Evolutionary conservation across 176 grass and related monocot genomes (phyloP).

Genomic region (Aegilops speltoides): DNA sequence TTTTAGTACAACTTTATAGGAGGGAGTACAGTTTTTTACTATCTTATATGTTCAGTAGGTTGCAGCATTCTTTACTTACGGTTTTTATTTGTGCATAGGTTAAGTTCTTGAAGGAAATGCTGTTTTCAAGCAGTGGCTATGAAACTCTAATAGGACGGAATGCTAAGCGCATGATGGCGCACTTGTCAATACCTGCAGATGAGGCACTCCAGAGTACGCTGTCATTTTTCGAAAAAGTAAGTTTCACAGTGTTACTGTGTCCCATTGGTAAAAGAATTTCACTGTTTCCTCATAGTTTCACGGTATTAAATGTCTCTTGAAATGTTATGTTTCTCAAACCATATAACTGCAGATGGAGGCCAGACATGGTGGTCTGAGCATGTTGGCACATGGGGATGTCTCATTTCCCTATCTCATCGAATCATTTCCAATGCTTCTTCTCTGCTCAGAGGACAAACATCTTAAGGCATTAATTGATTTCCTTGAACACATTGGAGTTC

Average conservation of each 20-base stretch:
- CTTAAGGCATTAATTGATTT: conserved; percentile 58
- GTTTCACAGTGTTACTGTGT: conserved; percentile 3
- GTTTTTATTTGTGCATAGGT: conserved; percentile 51
- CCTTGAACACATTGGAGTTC: conserved; percentile 41
- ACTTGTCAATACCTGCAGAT: conserved; percentile 65
- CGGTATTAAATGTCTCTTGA: not conserved
- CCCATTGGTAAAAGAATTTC: not conserved
- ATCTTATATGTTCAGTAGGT: not conserved
- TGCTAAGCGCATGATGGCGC: conserved; percentile 86
- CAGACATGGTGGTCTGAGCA: conserved; percentile 68
- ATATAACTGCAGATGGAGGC: conserved; percentile 78
- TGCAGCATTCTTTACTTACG: conserved; percentile 9
- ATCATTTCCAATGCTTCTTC: conserved; percentile 89
- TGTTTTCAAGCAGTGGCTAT: conserved; percentile 63
- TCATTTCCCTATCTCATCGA: conserved; percentile 79
- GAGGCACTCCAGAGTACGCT: conserved; percentile 82
- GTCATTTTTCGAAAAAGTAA: conserved; percentile 87
- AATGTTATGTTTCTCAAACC: not conserved
- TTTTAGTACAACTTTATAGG: too few relatives aligned
- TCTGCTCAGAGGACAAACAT: conserved; percentile 61
- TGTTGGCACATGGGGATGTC: conserved; percentile 58
- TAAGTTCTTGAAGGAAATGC: conserved; percentile 62
- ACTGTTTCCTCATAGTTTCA: conserved; percentile 1
- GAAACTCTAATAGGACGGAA: conserved; percentile 55
- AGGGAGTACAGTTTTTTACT: too few relatives aligned